Conservation (phyloP, 1,284 basidiomycete genomes). For the Cutaneotrichosporon cyanovorans region DNA sequence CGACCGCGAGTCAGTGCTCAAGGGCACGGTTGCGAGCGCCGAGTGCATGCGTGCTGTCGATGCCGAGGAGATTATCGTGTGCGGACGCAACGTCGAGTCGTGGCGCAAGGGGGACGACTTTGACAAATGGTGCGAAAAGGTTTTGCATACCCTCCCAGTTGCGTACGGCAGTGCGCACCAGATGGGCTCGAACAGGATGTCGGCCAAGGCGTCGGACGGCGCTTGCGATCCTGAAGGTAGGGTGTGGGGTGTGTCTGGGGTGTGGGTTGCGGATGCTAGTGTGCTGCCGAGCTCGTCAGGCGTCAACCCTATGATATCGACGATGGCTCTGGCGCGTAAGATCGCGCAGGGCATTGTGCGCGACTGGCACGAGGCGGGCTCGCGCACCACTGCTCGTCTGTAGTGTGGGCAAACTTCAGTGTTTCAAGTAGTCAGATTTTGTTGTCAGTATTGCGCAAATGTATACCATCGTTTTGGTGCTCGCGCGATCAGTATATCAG, state of each 20-base stretch:
- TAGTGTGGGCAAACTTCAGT: too few species aligned
- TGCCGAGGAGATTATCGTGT: slow-evolving; percentile 44
- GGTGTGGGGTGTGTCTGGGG: slow-evolving; percentile 45
- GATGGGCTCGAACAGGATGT: slow-evolving; percentile 48
- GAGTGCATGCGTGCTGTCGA: slow-evolving; percentile 46
- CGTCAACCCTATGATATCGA: slow-evolving; percentile 50
- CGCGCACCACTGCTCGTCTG: too few species aligned
- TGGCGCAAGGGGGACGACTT: slow-evolving; percentile 22
- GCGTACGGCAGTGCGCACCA: slow-evolving; percentile 35
- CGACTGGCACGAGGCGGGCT: too few species aligned
- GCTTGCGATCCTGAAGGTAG: slow-evolving; percentile 45
- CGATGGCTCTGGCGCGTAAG: slow-evolving; percentile 24
- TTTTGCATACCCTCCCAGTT: slow-evolving; percentile 18
- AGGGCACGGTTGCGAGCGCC: slow-evolving; percentile 41
- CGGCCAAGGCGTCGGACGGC: slow-evolving; percentile 31
- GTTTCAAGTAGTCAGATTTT: too few species aligned
- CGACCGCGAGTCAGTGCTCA: slow-evolving; percentile 40
- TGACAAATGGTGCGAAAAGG: slow-evolving; percentile 29
- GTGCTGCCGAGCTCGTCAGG: slow-evolving; percentile 45
- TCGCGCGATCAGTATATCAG: too few species aligned
- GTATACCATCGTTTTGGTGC: too few species aligned
- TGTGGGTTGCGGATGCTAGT: slow-evolving; percentile 49
- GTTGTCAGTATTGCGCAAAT: too few species aligned
- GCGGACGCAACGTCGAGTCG: slow-evolving; percentile 29
- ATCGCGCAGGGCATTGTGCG: slow-evolving; percentile 10